These are phyloP conservation scores for Cladorrhinum sp. DNA, from an alignment of 2,329 filamentous ascomycete genomes.

Conservation along the genomic window DNA sequence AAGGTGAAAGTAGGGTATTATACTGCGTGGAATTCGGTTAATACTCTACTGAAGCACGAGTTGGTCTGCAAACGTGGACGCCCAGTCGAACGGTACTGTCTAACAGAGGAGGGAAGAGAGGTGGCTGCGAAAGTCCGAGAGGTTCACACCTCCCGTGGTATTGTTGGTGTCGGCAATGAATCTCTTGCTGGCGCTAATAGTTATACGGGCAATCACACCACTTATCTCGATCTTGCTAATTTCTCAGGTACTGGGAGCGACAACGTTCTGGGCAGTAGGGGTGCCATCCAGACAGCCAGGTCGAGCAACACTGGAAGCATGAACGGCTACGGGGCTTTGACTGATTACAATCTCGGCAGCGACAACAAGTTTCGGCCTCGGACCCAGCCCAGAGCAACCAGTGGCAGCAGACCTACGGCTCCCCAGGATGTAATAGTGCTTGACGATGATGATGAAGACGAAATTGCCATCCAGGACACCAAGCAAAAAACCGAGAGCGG, in stretches of 20 bases:
- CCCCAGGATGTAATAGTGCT: background rate
- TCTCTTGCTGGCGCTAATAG: background rate
- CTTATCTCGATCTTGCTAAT: no score
- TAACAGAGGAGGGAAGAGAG: slow-evolving; percentile 78
- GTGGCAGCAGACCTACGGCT: background rate
- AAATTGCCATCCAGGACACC: background rate
- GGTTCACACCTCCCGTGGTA: slow-evolving; percentile 27
- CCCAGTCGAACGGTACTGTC: slow-evolving; percentile 62
- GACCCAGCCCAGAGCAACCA: background rate
- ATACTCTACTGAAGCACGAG: slow-evolving; percentile 69
- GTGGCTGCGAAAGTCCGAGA: slow-evolving; percentile 63
- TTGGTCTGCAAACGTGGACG: slow-evolving; percentile 69
- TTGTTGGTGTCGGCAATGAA: background rate
- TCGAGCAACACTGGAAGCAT: no score
- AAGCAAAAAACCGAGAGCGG: slow-evolving; percentile 19
- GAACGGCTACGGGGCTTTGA: no score
- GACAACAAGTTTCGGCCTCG: no score
- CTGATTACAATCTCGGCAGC: no score
- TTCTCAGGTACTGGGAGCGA: no score
- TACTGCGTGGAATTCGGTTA: slow-evolving; percentile 82
- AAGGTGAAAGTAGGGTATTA: slow-evolving; percentile 69
- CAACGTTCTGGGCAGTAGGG: no score
- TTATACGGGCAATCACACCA: background rate
- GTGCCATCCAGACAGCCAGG: no score
- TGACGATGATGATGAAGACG: slow-evolving; percentile 19